phyloP scores from a whole-genome alignment of 768 basidiomycete genomes.

The Bullera alba region DNA sequence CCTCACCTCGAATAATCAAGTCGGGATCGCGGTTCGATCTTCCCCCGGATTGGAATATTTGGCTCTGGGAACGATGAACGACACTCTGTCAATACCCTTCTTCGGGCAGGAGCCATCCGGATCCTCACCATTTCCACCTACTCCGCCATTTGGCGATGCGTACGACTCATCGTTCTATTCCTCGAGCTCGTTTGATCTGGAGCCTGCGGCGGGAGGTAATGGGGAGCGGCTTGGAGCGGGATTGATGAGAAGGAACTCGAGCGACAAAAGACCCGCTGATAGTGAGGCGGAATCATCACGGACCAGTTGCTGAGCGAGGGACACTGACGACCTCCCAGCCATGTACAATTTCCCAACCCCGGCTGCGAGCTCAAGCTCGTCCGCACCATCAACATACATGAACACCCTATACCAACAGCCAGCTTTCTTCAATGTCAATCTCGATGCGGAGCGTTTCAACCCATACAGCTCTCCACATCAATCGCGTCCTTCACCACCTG shows the following conservation, averaged over 20 bases:
- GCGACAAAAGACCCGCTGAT: too few relatives aligned
- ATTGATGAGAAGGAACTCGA: too few relatives aligned
- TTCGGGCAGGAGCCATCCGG: slow-evolving; percentile 11
- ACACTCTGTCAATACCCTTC: slow-evolving; percentile 11
- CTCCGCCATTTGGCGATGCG: slow-evolving; percentile 7
- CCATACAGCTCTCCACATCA: too few relatives aligned
- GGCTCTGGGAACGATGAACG: background rate
- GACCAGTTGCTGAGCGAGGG: too few relatives aligned
- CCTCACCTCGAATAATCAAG: too few relatives aligned
- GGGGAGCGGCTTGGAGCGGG: too few relatives aligned
- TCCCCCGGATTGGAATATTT: too few relatives aligned
- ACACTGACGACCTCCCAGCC: too few relatives aligned
- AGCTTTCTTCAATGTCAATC: background rate
- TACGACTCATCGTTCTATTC: background rate
- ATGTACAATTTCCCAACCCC: slow-evolving; percentile 18
- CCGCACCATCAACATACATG: slow-evolving; percentile 3
- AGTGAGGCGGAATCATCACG: too few relatives aligned
- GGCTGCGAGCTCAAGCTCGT: slow-evolving; percentile 5
- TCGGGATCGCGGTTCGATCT: too few relatives aligned
- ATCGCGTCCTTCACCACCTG: too few relatives aligned
- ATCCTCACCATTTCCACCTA: slow-evolving; percentile 6
- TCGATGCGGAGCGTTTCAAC: background rate
- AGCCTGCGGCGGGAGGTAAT: too few relatives aligned
- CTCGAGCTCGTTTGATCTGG: background rate
- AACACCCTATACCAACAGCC: background rate